Evolutionary conservation across 495 filamentous ascomycete genomes (phyloP).

Genomic region (Chlorociboria aeruginascens): DNA sequence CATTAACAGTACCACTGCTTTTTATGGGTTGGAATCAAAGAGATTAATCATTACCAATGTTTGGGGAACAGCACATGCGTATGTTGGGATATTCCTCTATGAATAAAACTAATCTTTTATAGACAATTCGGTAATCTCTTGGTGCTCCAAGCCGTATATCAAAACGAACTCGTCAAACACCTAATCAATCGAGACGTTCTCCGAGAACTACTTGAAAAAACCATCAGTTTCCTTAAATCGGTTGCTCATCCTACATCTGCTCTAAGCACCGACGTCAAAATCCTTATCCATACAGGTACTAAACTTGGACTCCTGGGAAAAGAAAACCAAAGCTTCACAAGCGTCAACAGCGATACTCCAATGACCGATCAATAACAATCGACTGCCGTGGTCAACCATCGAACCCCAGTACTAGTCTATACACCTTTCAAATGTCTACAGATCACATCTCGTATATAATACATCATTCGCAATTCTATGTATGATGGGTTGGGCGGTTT

Average conservation of each 20-base stretch:
- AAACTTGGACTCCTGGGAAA: constrained; percentile 12
- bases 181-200: constrained; percentile 41
- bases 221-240: constrained; percentile 55
- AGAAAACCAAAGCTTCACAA: constrained; percentile 30
- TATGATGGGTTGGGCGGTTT: neutral
- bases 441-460: constrained; percentile 16
- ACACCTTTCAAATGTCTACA: constrained; percentile 2
- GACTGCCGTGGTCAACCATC: neutral
- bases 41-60: constrained; percentile 85
- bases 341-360: constrained; percentile 14
- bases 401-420: neutral
- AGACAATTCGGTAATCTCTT: constrained; percentile 97
- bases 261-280: constrained; percentile 51
- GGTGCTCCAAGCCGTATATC: constrained; percentile 68
- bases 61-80: constrained; percentile 94
- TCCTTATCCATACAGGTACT: constrained; percentile 42
- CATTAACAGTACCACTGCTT: constrained; percentile 74
- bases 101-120: constrained; percentile 4
- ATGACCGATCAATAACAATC: constrained; percentile 6
- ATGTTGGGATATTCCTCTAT: constrained; percentile 33
- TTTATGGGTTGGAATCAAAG: constrained; percentile 54
- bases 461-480: neutral
- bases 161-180: constrained; percentile 44
- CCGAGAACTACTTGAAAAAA: constrained; percentile 42
- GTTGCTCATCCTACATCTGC: constrained; percentile 54